Percentiles rank a stretch among this genome's conserved stretches.
These are phyloP conservation scores for Moesziomyces aphidis DNA, from an alignment of 1,284 basidiomycete genomes.

Conservation along the genomic window DNA sequence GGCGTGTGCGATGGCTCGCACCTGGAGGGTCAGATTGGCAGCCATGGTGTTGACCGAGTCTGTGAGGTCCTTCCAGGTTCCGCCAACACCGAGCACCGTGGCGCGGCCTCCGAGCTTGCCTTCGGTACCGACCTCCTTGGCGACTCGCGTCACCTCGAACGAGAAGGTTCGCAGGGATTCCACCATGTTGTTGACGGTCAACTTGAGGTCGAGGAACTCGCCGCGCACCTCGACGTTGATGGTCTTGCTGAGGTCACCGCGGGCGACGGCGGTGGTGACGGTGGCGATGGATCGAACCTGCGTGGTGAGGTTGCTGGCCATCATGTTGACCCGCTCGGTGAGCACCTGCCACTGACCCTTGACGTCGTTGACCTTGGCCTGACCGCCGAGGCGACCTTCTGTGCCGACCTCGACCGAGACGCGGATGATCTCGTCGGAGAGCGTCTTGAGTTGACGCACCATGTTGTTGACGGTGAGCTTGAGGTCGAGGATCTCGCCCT, in stretches of 20 bases:
- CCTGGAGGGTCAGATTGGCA: constrained; percentile 84
- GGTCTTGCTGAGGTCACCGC: constrained; percentile 67
- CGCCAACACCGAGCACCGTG: constrained; percentile 67
- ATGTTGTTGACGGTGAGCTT: constrained; percentile 72
- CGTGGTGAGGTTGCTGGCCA: constrained; percentile 80
- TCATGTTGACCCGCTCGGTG: constrained; percentile 68
- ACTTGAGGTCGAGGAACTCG: constrained; percentile 66
- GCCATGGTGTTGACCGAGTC: constrained; percentile 78
- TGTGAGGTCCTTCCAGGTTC: constrained; percentile 78
- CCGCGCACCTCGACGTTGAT: constrained; percentile 67
- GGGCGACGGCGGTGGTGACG: constrained; percentile 65
- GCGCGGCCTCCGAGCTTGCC: constrained; percentile 67
- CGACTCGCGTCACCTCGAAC: constrained; percentile 67
- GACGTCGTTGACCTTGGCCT: constrained; percentile 78
- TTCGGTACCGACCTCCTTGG: constrained; percentile 68
- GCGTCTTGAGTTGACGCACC: constrained; percentile 64
- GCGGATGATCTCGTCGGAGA: constrained; percentile 72
- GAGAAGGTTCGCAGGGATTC: constrained; percentile 68
- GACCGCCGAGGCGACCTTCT: constrained; percentile 86
- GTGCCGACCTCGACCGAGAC: constrained; percentile 88
- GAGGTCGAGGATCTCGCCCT: constrained; percentile 95
- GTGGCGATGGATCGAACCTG: constrained; percentile 77
- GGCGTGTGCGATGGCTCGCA: constrained; percentile 91
- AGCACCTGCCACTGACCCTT: constrained; percentile 69
- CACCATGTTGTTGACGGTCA: constrained; percentile 68